Evolutionary conservation across 2,329 filamentous ascomycete species (phyloP).

Genomic region (Eutypa lata): DNA sequence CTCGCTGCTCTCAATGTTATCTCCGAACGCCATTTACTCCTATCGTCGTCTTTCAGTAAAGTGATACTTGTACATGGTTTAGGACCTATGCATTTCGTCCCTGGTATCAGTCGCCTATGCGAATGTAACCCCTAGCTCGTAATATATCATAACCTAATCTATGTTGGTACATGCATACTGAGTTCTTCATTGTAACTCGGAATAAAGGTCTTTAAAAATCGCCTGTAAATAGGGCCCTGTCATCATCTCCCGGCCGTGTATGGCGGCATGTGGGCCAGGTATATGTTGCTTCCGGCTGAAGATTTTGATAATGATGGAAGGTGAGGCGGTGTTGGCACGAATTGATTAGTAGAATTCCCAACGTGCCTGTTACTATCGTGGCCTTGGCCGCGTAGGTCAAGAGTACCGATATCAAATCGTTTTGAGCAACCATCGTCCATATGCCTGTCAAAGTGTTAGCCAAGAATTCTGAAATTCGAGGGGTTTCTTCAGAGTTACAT

Average conservation of each 20-base stretch:
- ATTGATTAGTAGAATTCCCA: conserved; percentile 21
- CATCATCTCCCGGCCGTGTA: conserved; percentile 23
- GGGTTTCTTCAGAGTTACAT: conserved; percentile 25
- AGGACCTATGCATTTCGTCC: too few relatives aligned
- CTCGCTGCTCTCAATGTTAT: too few relatives aligned
- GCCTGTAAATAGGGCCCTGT: not conserved
- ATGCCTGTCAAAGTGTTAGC: conserved; percentile 51
- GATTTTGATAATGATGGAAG: conserved; percentile 26
- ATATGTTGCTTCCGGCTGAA: conserved; percentile 12
- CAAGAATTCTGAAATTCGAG: not conserved
- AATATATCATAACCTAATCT: too few relatives aligned
- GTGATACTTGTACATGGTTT: too few relatives aligned
- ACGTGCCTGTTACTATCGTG: conserved; percentile 23
- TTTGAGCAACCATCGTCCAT: conserved; percentile 74
- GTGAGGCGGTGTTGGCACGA: conserved; percentile 19
- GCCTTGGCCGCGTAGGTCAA: conserved; percentile 37
- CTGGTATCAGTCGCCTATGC: too few relatives aligned
- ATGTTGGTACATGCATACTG: too few relatives aligned
- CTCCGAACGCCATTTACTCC: too few relatives aligned
- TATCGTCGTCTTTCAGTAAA: too few relatives aligned
- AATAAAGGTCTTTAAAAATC: too few relatives aligned
- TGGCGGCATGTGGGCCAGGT: conserved; percentile 19
- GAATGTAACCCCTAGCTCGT: too few relatives aligned
- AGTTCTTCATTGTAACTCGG: too few relatives aligned
- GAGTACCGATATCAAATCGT: conserved; percentile 56